A percentile compares a stretch with the other conserved stretches of the same genome.
These are phyloP conservation scores for Adansonia rubrostipa DNA, from an alignment of 441 rosid genomes.

Conservation along the genomic window DNA sequence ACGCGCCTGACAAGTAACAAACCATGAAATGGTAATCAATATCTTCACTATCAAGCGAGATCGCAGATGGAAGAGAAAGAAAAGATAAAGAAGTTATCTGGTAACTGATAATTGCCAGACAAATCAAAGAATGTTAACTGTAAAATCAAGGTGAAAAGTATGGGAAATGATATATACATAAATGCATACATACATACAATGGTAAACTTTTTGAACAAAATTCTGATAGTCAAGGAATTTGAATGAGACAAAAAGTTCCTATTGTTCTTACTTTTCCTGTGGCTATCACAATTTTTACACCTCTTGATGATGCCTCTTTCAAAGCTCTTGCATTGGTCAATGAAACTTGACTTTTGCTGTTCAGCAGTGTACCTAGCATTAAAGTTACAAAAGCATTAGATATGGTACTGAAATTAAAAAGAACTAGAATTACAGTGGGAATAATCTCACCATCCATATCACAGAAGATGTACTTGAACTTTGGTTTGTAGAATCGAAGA, in stretches of 20 bases:
- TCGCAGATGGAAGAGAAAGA: neutral
- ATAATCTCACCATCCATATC: slow-evolving; percentile 91
- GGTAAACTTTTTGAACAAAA: neutral
- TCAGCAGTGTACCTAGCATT: slow-evolving; percentile 74
- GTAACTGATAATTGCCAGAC: neutral
- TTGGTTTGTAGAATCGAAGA: slow-evolving; percentile 84
- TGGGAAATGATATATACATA: neutral
- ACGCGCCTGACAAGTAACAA: slow-evolving; percentile 64
- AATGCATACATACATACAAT: neutral
- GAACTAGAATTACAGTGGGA: slow-evolving; percentile 26
- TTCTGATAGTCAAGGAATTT: neutral
- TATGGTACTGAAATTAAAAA: slow-evolving; percentile 22
- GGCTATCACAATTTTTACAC: slow-evolving; percentile 87
- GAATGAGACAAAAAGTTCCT: slow-evolving; percentile 8
- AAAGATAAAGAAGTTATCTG: neutral
- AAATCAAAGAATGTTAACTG: neutral
- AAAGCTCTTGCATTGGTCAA: slow-evolving; percentile 71
- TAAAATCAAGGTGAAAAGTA: neutral
- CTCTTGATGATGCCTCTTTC: slow-evolving; percentile 82
- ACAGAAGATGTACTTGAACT: slow-evolving; percentile 90
- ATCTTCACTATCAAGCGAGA: slow-evolving; percentile 30
- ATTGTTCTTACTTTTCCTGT: slow-evolving; percentile 75
- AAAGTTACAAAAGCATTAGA: slow-evolving; percentile 34
- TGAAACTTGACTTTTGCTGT: slow-evolving; percentile 76
- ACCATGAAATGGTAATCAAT: slow-evolving; percentile 29